Conservation (phyloP, 495 filamentous ascomycete genomes). For the Penicillium tannophilum region DNA sequence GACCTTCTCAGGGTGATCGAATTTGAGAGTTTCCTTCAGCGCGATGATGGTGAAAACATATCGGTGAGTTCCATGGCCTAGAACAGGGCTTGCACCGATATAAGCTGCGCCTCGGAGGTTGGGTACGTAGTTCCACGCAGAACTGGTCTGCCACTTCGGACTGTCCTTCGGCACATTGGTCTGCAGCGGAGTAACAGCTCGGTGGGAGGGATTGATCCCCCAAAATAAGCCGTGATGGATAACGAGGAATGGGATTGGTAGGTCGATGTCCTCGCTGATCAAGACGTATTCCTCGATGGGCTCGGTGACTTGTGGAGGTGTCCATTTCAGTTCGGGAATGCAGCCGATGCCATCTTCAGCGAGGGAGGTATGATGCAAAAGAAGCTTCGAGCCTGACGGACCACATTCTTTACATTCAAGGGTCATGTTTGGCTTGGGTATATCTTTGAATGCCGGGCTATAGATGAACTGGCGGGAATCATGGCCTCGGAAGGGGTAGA, state of each 20-base stretch:
- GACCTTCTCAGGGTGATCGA: constrained; percentile 30
- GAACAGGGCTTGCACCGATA: constrained; percentile 40
- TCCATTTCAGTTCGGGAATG: constrained; percentile 47
- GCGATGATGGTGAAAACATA: constrained; percentile 55
- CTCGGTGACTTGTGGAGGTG: constrained; percentile 17
- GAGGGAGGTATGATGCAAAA: constrained; percentile 36
- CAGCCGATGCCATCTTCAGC: constrained; percentile 38
- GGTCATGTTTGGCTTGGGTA: constrained; percentile 42
- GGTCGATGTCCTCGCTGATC: constrained; percentile 54
- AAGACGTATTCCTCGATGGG: constrained; percentile 50
- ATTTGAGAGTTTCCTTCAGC: constrained; percentile 40
- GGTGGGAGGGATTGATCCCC: constrained; percentile 33
- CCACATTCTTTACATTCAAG: constrained; percentile 46
- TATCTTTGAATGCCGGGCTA: constrained; percentile 27
- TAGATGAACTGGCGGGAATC: constrained; percentile 32
- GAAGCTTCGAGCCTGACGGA: constrained; percentile 36
- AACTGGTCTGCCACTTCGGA: constrained; percentile 20
- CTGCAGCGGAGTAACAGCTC: constrained; percentile 13
- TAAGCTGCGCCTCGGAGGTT: constrained; percentile 38
- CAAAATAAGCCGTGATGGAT: constrained; percentile 51
- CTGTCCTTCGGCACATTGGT: constrained; percentile 10
- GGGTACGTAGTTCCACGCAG: constrained; percentile 47
- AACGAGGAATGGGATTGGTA: constrained; percentile 45
- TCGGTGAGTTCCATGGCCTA: constrained; percentile 51
- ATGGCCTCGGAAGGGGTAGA: constrained; percentile 33